phyloP scores from a whole-genome alignment of 192 early-diverging fungal species.

The Backusella tarrabulga region DNA sequence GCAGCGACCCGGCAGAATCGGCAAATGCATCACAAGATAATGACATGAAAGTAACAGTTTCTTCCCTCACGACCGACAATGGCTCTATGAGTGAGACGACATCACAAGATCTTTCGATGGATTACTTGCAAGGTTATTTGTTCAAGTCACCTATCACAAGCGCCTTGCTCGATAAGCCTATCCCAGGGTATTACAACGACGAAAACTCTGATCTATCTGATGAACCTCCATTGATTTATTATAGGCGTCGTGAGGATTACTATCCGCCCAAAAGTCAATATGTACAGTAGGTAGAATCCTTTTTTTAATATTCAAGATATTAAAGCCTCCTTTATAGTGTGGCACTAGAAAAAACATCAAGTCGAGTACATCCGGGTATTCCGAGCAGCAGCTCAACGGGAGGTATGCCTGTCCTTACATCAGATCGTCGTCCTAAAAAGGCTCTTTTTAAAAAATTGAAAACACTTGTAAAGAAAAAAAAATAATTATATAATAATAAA shows the following conservation, averaged over 20 bases:
- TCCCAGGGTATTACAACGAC: background rate
- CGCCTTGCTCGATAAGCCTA: background rate
- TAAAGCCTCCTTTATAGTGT: background rate
- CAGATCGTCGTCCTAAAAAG: background rate
- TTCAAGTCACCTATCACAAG: background rate
- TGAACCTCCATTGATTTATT: background rate
- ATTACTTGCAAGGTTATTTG: background rate
- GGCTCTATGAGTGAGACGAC: background rate
- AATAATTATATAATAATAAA: background rate
- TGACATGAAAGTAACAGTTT: background rate
- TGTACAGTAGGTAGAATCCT: background rate
- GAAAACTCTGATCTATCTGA: background rate
- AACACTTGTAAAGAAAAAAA: background rate
- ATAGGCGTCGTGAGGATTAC: constrained; percentile 1
- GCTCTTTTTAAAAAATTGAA: background rate
- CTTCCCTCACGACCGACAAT: background rate
- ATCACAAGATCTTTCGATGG: background rate
- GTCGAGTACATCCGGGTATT: background rate
- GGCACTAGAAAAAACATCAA: background rate
- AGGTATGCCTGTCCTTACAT: background rate
- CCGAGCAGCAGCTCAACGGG: background rate
- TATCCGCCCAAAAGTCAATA: background rate
- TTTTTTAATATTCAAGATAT: background rate
- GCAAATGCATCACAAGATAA: background rate
- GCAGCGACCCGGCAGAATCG: background rate